Percentiles rank a stretch among this genome's conserved stretches.
These are phyloP conservation scores for Phlegmacium glaucopus DNA, from an alignment of 768 basidiomycete genomes.

Conservation along the genomic window DNA sequence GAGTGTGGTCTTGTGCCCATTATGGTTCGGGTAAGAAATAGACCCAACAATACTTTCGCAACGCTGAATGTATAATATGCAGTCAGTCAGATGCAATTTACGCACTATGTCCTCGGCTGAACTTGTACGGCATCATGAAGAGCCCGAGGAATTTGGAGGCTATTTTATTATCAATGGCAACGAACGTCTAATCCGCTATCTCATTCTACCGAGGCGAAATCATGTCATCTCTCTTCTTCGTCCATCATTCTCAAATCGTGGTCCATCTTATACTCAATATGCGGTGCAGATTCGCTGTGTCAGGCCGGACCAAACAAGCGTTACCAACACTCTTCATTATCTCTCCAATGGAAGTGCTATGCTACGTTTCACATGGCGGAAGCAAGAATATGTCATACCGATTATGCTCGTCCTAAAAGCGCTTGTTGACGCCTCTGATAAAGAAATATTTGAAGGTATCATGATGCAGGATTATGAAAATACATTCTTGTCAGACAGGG, in stretches of 20 bases:
- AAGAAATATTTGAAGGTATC: slow-evolving; percentile 94
- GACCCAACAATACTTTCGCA: not conserved
- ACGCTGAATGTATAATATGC: not conserved
- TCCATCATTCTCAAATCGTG: slow-evolving; percentile 87
- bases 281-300: slow-evolving; percentile 96
- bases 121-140: slow-evolving; percentile 88
- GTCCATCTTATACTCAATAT: slow-evolving; percentile 91
- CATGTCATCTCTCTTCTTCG: slow-evolving; percentile 93
- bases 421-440: slow-evolving; percentile 85
- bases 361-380: slow-evolving; percentile 93
- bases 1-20: slow-evolving; percentile 94
- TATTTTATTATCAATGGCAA: slow-evolving; percentile 99
- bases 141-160: slow-evolving; percentile 97
- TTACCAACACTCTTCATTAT: slow-evolving; percentile 97
- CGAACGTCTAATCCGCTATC: slow-evolving; percentile 96
- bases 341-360: slow-evolving; percentile 96
- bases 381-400: slow-evolving; percentile 97
- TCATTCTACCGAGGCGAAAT: slow-evolving; percentile 93
- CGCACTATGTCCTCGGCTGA: slow-evolving; percentile 79
- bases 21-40: slow-evolving; percentile 85
- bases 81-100: slow-evolving; percentile 95
- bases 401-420: slow-evolving; percentile 97
- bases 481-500: slow-evolving; percentile 95
- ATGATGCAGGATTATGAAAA: slow-evolving; percentile 97
- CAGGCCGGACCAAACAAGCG: slow-evolving; percentile 86